Evolutionary conservation across 2,329 filamentous ascomycete species (phyloP).

Genomic region (Talaromyces sp.): DNA sequence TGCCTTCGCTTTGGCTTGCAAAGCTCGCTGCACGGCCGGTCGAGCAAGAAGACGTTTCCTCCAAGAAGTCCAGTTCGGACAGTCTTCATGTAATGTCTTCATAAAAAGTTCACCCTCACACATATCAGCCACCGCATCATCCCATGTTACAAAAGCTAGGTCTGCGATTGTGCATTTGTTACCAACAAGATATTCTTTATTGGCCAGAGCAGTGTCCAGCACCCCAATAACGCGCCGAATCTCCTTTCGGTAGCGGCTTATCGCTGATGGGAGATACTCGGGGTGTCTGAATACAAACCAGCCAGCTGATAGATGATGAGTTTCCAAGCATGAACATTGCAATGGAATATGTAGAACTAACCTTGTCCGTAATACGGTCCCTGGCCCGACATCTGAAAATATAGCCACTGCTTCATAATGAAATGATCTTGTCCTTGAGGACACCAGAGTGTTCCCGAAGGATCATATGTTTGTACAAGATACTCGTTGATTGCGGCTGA

Average conservation of each 20-base stretch:
- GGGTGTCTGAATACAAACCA: constrained; percentile 10
- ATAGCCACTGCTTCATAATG: constrained; percentile 14
- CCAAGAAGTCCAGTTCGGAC: constrained; percentile 6
- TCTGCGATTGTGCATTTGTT: constrained; percentile 12
- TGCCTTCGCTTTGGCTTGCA: neutral
- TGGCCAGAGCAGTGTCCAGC: neutral
- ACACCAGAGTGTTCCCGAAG: neutral
- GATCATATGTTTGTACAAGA: constrained; percentile 12
- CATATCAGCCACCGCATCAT: constrained; percentile 6
- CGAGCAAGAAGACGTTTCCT: constrained; percentile 7
- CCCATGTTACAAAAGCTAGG: constrained; percentile 13
- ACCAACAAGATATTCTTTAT: constrained; percentile 14
- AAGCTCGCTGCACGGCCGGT: constrained; percentile 9
- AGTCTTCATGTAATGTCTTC: constrained; percentile 5
- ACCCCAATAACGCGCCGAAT: constrained; percentile 11
- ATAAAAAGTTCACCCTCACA: constrained; percentile 6
- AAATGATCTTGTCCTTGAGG: constrained; percentile 8
- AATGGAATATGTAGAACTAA: neutral
- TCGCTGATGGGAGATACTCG: constrained; percentile 9
- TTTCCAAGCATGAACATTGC: no score
- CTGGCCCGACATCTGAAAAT: constrained; percentile 15
- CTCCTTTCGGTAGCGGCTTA: constrained; percentile 11
- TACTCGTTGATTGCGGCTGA: constrained; percentile 13
- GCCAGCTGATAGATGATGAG: neutral
- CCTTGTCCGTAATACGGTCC: constrained; percentile 17